phyloP scores from a whole-genome alignment of 1,139 yeast genomes.

The Pichia cactophila region DNA sequence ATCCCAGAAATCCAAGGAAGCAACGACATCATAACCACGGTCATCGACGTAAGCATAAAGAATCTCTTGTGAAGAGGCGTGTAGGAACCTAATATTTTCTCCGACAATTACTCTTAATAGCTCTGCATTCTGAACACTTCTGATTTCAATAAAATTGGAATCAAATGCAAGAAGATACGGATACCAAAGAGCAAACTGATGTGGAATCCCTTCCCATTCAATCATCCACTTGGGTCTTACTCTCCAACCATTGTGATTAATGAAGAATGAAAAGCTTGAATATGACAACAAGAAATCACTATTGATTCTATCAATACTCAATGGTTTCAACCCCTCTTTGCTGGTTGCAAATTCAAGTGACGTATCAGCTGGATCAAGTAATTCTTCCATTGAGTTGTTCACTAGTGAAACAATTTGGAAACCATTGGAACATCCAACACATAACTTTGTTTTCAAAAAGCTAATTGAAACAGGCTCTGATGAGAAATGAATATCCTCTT shows the following conservation, averaged over 20 bases:
- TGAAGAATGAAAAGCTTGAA: conserved; percentile 89
- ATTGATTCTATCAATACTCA: conserved; percentile 84
- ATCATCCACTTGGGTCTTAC: conserved; percentile 90
- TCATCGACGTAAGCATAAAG: conserved; percentile 89
- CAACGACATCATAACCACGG: conserved; percentile 84
- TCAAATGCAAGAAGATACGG: conserved; percentile 92
- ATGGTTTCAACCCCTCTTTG: conserved; percentile 77
- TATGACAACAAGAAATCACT: conserved; percentile 82
- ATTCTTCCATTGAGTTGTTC: conserved; percentile 64
- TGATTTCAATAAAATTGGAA: conserved; percentile 79
- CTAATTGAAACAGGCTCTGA: conserved; percentile 91
- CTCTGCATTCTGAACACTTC: conserved; percentile 85
- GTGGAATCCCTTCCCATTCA: conserved; percentile 96
- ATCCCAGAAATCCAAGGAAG: conserved; percentile 84
- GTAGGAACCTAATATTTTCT: conserved; percentile 81
- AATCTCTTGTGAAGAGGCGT: conserved; percentile 88
- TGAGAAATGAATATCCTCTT: conserved; percentile 71
- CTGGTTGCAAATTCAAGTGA: conserved; percentile 92
- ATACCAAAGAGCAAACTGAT: conserved; percentile 84
- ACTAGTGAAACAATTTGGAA: conserved; percentile 89
- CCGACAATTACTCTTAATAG: conserved; percentile 87
- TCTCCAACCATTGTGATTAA: conserved; percentile 94
- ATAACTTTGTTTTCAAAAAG: conserved; percentile 76
- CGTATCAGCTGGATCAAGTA: conserved; percentile 93
- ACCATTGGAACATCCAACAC: conserved; percentile 95